Conservation (phyloP, 2,329 filamentous ascomycete genomes). For the Sporothrix humicola region DNA sequence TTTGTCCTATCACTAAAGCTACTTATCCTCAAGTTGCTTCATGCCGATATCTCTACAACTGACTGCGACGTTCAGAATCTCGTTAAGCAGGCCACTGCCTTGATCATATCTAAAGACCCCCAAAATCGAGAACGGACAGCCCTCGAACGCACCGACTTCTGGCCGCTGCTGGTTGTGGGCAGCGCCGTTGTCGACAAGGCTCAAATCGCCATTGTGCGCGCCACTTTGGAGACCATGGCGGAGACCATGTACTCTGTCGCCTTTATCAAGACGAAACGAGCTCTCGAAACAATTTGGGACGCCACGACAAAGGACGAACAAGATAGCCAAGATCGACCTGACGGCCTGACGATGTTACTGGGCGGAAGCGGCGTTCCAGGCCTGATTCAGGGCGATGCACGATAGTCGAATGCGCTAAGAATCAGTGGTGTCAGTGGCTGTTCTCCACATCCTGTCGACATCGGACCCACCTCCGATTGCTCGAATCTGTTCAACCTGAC, state of each 20-base stretch:
- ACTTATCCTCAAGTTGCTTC: conserved; percentile 10
- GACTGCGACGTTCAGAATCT: neutral
- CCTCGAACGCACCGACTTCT: conserved; percentile 22
- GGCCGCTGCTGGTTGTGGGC: conserved; percentile 24
- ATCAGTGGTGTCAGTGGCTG: neutral
- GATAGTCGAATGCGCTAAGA: neutral
- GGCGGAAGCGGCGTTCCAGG: conserved; percentile 24
- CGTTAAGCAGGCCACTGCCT: neutral
- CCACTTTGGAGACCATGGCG: conserved; percentile 9
- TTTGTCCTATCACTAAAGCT: conserved; percentile 14
- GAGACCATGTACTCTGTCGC: conserved; percentile 24
- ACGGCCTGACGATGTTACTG: conserved; percentile 26
- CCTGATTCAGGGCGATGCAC: conserved; percentile 17
- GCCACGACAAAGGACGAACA: neutral
- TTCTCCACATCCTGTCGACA: neutral
- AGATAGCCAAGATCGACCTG: neutral
- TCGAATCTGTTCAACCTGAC: neutral
- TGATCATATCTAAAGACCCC: neutral
- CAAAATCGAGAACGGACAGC: neutral
- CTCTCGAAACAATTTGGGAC: conserved; percentile 22
- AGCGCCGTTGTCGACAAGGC: neutral
- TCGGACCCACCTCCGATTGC: neutral
- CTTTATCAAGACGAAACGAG: neutral
- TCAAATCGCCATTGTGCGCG: conserved; percentile 11
- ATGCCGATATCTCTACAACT: neutral